Percentiles rank a stretch among this genome's conserved stretches.
Conservation (phyloP, 768 basidiomycete genomes). For the Trametes cinnabarina region DNA sequence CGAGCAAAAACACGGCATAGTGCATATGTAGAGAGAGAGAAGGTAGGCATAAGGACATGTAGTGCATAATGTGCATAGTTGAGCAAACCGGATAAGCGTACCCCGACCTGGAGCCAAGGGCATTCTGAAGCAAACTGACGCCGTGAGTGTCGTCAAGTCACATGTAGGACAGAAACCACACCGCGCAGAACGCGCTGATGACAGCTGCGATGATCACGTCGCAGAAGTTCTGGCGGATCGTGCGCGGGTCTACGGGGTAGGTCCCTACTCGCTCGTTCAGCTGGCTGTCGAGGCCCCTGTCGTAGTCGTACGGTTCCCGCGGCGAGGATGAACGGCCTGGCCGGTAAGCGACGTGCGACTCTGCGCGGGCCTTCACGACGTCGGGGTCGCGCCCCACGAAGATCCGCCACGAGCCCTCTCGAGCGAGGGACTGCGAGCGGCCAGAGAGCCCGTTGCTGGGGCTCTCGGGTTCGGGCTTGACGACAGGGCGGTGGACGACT, state of each 20-base stretch:
- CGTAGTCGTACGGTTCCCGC: slow-evolving; percentile 25
- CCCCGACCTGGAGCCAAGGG: no score
- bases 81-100: no score
- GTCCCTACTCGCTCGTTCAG: slow-evolving; percentile 16
- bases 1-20: no score
- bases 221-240: slow-evolving; percentile 15
- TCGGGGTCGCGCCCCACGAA: slow-evolving; percentile 31
- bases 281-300: slow-evolving; percentile 6
- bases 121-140: no score
- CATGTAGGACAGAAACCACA: slow-evolving; percentile 14
- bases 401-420: slow-evolving; percentile 34
- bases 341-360: neutral
- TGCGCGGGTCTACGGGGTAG: slow-evolving; percentile 15
- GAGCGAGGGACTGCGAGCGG: slow-evolving; percentile 4
- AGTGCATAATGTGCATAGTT: no score
- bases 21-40: no score
- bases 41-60: no score
- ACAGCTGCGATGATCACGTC: slow-evolving; percentile 22
- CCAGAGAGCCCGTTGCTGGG: neutral
- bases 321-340: slow-evolving; percentile 22
- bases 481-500: slow-evolving; percentile 17
- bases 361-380: slow-evolving; percentile 24
- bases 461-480: slow-evolving; percentile 15
- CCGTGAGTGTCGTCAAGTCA: slow-evolving; percentile 1
- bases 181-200: slow-evolving; percentile 22